These are phyloP conservation scores for Wallacemonas collosoma DNA, from an alignment of 208 protist species.

Conservation along the genomic window DNA sequence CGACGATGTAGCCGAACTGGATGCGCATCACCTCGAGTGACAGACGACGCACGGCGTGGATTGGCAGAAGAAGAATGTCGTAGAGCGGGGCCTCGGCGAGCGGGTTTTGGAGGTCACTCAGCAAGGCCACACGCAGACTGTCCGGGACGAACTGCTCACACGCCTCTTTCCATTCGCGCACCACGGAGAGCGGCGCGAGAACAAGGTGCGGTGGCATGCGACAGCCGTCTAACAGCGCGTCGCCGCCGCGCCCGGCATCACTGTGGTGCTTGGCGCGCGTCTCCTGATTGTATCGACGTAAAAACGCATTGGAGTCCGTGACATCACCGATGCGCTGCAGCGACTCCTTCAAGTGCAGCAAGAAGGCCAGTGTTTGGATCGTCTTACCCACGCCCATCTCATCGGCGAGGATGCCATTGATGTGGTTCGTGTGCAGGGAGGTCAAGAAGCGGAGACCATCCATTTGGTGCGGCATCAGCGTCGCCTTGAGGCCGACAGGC, in stretches of 20 bases:
- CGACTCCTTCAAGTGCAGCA: conserved; percentile 55
- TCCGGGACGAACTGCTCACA: conserved; percentile 85
- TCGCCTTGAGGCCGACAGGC: conserved; percentile 43
- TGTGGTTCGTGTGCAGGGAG: conserved; percentile 69
- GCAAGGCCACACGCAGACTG: conserved; percentile 35
- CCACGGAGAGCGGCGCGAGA: conserved; percentile 82
- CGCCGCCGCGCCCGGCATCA: no score
- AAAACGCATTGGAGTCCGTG: no score
- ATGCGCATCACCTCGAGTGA: conserved; percentile 26
- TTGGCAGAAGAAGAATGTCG: conserved; percentile 54
- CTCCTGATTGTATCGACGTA: no score
- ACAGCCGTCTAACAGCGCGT: background rate
- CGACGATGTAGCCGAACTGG: conserved; percentile 63
- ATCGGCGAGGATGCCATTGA: conserved; percentile 97
- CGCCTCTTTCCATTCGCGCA: conserved; percentile 95
- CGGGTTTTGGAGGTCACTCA: conserved; percentile 32
- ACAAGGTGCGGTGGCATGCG: conserved; percentile 84
- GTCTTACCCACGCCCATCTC: conserved; percentile 97
- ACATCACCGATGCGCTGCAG: background rate
- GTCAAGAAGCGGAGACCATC: conserved; percentile 95
- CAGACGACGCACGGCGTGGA: conserved; percentile 36
- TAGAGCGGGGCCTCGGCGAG: conserved; percentile 29
- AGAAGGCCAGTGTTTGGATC: conserved; percentile 90
- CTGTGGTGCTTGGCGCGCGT: no score
- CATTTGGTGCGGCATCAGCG: conserved; percentile 96